Evolutionary conservation across 1,284 basidiomycete genomes (phyloP), one percentile per base, ranked within the genome.

Genomic region (Papiliotrema terrestris): DNA sequence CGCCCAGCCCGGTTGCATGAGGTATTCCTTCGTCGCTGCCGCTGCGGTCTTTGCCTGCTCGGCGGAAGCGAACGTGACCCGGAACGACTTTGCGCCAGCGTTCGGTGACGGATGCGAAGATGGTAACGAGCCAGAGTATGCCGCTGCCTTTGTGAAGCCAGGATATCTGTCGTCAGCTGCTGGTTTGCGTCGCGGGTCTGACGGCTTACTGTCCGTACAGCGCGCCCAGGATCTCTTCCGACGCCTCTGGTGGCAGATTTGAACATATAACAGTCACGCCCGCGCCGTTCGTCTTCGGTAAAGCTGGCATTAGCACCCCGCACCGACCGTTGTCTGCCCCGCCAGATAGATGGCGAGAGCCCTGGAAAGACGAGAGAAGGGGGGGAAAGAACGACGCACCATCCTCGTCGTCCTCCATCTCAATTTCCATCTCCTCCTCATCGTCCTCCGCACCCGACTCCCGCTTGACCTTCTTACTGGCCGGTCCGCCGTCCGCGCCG

Each of bases 341-440:
- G n/a, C n/a, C n/a, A n/a, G n/a, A n/a, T 9, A 11, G 45, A 25
- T 11, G 29, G 45, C 11, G 13, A 29, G 20, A 22, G 25, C 20
- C 15, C 15, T n/a, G 20, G 20, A 47, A 20, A 29, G 11, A 47
- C 22, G 15, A 9, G 15, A 17, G 41, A 35, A 5, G 22, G 35
- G 22, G n/a, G n/a, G n/a, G n/a, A n/a, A n/a, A n/a, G n/a, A n/a
- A n/a, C n/a, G n/a, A 67, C 68, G 55, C 57, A 67, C 68, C 65
- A 48, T 67, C 66, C 43, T 71, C 72, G 42, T 74, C 75, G 46
- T 75, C 73, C 52, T 75, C 73, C 66, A 71, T 68, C 55, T 75
- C 73, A 59, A 75, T 74, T 60, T 74, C 72, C 67, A 74, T 72
- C 58, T 73, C 74, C 45, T 72, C 67, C 32, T 70, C 70, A 4